Conservation (phyloP, 1,284 basidiomycete species). For the Ganoderma lucidum region DNA sequence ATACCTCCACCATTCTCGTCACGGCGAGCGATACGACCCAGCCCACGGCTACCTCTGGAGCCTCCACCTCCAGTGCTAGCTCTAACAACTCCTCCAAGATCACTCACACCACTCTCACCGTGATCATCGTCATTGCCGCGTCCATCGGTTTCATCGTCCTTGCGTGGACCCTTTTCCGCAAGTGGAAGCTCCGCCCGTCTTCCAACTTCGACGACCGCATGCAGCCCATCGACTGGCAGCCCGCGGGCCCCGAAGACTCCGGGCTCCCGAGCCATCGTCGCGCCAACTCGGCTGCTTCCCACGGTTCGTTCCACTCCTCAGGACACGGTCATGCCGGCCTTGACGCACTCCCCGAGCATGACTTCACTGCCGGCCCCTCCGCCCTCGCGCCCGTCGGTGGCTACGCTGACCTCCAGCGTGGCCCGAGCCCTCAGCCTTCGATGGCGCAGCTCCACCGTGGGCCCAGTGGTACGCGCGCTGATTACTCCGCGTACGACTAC, state of each 20-base stretch:
- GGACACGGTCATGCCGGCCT: constrained; percentile 51
- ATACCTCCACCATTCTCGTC: constrained; percentile 27
- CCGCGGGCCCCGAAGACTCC: constrained; percentile 55
- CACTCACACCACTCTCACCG: constrained; percentile 68
- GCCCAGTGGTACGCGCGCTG: constrained; percentile 54
- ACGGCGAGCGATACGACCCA: constrained; percentile 13
- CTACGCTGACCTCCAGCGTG: constrained; percentile 82
- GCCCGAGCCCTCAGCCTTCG: constrained; percentile 61
- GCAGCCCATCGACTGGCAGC: constrained; percentile 86
- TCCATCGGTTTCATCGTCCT: constrained; percentile 73
- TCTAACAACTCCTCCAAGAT: constrained; percentile 38
- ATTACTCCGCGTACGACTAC: constrained; percentile 55
- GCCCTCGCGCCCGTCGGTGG: constrained; percentile 72
- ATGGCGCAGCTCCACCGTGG: constrained; percentile 66
- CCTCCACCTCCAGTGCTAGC: constrained; percentile 25
- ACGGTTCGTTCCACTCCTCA: constrained; percentile 72
- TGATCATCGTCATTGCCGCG: constrained; percentile 75
- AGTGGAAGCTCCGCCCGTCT: constrained; percentile 88
- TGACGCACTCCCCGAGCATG: constrained; percentile 71
- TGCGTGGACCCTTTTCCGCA: constrained; percentile 89
- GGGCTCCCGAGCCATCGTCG: constrained; percentile 59
- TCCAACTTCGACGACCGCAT: constrained; percentile 84
- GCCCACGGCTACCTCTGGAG: constrained; percentile 23
- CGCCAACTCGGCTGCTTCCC: constrained; percentile 61
- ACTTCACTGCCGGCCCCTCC: constrained; percentile 78